Evolutionary conservation across 2,329 filamentous ascomycete genomes (phyloP).

Genomic region (Colletotrichum tropicale): DNA sequence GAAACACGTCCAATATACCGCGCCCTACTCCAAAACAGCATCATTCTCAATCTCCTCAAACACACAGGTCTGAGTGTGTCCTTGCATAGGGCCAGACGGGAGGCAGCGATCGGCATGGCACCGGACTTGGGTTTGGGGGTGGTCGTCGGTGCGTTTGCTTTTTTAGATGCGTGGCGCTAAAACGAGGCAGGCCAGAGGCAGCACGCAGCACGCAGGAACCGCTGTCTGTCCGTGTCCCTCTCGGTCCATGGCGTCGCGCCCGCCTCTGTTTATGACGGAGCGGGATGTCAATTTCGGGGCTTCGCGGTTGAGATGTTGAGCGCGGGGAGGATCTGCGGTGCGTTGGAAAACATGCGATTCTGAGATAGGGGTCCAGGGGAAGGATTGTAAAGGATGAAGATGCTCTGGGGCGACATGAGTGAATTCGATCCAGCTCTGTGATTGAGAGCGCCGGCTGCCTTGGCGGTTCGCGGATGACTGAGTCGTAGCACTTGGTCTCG

Average conservation of each 20-base stretch:
- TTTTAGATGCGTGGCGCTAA: background rate
- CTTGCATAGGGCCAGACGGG: background rate
- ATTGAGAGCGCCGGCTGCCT: background rate
- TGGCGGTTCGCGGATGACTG: background rate
- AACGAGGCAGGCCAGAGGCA: background rate
- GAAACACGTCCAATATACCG: background rate
- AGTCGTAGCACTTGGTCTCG: background rate
- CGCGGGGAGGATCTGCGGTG: background rate
- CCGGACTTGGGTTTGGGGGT: background rate
- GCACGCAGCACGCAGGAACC: background rate
- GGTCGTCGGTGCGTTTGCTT: background rate
- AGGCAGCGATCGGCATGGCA: background rate
- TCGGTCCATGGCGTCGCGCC: background rate
- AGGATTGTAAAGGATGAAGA: background rate
- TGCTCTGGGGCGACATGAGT: background rate
- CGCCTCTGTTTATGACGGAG: background rate
- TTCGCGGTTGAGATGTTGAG: background rate
- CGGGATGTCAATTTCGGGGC: background rate
- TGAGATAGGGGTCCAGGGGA: background rate
- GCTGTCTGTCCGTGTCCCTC: slow-evolving; percentile 9
- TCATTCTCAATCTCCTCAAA: background rate
- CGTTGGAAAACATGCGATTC: background rate
- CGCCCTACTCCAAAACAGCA: background rate
- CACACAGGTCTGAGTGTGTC: background rate
- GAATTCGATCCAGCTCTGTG: background rate